Conservation (phyloP, 768 basidiomycete species). For the Boletus sensibilis region DNA sequence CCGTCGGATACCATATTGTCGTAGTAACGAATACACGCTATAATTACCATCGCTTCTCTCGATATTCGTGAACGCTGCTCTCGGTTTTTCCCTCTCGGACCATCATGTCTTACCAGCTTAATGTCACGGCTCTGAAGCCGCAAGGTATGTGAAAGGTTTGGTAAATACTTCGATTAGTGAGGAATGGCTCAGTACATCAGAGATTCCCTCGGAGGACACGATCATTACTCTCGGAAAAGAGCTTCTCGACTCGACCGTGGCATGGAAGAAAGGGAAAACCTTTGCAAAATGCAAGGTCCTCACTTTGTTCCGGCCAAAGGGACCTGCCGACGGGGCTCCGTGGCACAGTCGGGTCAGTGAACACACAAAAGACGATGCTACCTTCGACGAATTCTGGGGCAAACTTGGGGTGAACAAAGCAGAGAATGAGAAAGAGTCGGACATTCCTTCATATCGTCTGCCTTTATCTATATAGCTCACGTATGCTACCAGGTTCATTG, state of each 20-base stretch:
- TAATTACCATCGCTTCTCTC: conserved; percentile 12
- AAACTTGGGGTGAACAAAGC: conserved; percentile 66
- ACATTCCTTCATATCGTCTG: not conserved
- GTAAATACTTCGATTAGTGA: not conserved
- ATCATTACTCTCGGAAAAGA: conserved; percentile 52
- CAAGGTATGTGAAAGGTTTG: conserved; percentile 33
- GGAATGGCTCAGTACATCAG: conserved; percentile 33
- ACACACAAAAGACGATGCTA: conserved; percentile 62
- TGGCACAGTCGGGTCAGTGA: conserved; percentile 72
- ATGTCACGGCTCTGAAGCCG: conserved; percentile 38
- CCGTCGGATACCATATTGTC: conserved; percentile 10
- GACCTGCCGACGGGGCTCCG: conserved; percentile 51
- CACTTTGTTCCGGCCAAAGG: conserved; percentile 53
- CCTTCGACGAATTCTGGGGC: conserved; percentile 73
- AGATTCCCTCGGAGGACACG: conserved; percentile 58
- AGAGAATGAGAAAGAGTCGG: conserved; percentile 66
- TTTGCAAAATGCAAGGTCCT: conserved; percentile 54
- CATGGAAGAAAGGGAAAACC: conserved; percentile 71
- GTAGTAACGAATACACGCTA: conserved; percentile 19
- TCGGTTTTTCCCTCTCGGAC: not conserved
- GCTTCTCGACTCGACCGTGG: conserved; percentile 53
- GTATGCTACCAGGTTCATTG: conserved; percentile 52
- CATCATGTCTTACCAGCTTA: conserved; percentile 38
- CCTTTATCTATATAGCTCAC: not conserved
- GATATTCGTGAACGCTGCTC: not conserved